Percentiles rank a stretch among this genome's conserved stretches.
Conservation (phyloP, 768 basidiomycete genomes). For the Lepiota venenata region DNA sequence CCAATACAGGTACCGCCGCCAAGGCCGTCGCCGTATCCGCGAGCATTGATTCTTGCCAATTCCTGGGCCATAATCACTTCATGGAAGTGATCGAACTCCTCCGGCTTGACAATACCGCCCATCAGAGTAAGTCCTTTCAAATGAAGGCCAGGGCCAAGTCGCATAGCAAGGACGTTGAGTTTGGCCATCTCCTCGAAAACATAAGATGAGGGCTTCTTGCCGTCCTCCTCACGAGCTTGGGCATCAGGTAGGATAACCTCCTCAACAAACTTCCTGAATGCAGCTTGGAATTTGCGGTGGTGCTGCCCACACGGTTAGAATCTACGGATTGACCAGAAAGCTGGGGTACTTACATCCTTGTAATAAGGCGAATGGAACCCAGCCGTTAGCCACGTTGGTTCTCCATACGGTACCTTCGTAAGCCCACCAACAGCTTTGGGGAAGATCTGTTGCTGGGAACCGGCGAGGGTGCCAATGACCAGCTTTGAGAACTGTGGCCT, state of each 20-base stretch:
- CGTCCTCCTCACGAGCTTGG: slow-evolving; percentile 70
- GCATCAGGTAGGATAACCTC: slow-evolving; percentile 57
- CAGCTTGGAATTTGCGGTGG: slow-evolving; percentile 56
- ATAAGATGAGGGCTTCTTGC: slow-evolving; percentile 68
- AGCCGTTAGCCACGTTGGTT: slow-evolving; percentile 73
- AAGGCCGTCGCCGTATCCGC: slow-evolving; percentile 77
- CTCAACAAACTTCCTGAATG: slow-evolving; percentile 68
- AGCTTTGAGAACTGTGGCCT: slow-evolving; percentile 73
- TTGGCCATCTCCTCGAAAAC: slow-evolving; percentile 70
- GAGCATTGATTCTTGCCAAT: slow-evolving; percentile 61
- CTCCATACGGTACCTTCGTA: slow-evolving; percentile 81
- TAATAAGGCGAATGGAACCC: slow-evolving; percentile 78
- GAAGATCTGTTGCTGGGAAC: slow-evolving; percentile 52
- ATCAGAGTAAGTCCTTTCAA: slow-evolving; percentile 73
- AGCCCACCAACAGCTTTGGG: slow-evolving; percentile 51
- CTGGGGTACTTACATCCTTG: slow-evolving; percentile 46
- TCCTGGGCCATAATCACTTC: slow-evolving; percentile 76
- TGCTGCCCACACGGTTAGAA: slow-evolving; percentile 29
- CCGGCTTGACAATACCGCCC: slow-evolving; percentile 71
- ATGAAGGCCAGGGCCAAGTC: slow-evolving; percentile 84
- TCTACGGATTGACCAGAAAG: slow-evolving; percentile 28
- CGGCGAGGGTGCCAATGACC: slow-evolving; percentile 66
- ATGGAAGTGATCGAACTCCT: slow-evolving; percentile 85
- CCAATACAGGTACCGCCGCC: slow-evolving; percentile 42
- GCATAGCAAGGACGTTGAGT: slow-evolving; percentile 55